Evolutionary conservation across 140 eudicot genomes (phyloP).

Genomic region (Flaveria floridana): DNA sequence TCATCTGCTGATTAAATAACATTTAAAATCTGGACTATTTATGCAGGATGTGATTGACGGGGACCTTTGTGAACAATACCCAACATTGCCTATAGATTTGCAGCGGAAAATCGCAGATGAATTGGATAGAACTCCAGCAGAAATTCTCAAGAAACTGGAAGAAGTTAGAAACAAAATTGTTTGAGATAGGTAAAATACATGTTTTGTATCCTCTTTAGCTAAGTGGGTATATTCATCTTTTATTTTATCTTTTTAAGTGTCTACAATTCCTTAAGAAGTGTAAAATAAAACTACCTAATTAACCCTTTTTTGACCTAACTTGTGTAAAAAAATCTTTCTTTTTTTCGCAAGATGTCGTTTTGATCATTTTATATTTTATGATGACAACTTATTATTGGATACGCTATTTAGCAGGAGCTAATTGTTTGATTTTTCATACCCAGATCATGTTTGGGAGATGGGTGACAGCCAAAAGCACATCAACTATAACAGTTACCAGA

Average conservation of each 20-base stretch:
- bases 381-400: not conserved
- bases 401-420: too few relatives aligned
- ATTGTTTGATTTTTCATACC: not conserved
- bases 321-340: not conserved
- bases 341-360: not conserved
- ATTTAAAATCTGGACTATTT: constrained; percentile 14
- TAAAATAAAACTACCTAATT: not conserved
- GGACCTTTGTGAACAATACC: constrained; percentile 93
- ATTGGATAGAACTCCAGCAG: constrained; percentile 94
- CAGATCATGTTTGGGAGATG: constrained; percentile 18
- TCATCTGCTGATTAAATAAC: not conserved
- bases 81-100: constrained; percentile 76
- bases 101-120: constrained; percentile 97
- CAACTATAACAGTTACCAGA: not conserved
- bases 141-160: constrained; percentile 88
- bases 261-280: too few relatives aligned
- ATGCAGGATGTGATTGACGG: constrained; percentile 98
- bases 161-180: constrained; percentile 91
- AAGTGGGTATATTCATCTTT: not conserved
- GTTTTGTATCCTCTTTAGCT: not conserved
- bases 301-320: not conserved
- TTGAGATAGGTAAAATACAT: constrained; percentile 31
- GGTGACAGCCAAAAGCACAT: constrained; percentile 7
- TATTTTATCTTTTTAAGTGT: not conserved
- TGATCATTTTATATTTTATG: not conserved